Evolutionary conservation across 148 eudicot genomes (phyloP).

Genomic region (Salicornia ramosissima): DNA sequence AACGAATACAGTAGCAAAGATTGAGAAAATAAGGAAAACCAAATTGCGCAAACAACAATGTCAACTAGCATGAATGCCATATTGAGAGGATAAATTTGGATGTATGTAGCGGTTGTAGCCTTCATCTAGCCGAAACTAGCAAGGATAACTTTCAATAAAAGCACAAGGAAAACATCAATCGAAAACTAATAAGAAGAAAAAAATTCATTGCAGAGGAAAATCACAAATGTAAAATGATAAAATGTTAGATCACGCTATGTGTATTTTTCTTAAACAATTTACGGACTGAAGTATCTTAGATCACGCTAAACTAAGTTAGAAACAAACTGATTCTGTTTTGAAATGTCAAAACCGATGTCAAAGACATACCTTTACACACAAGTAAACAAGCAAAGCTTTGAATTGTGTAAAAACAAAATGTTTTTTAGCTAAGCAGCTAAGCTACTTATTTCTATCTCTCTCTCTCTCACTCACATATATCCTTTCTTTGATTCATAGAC

Average conservation of each 20-base stretch:
- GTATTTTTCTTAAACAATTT: background rate
- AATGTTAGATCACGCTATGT: background rate
- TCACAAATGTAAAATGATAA: background rate
- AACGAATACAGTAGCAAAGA: slow-evolving; percentile 13
- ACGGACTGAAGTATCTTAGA: background rate
- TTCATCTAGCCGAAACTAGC: background rate
- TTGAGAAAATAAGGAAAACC: background rate
- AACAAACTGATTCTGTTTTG: background rate
- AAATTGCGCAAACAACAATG: background rate
- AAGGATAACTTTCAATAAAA: background rate
- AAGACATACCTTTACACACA: background rate
- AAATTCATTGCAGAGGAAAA: background rate
- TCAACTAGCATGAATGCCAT: background rate
- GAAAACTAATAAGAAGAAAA: background rate
- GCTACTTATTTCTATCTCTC: too few relatives aligned
- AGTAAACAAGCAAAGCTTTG: background rate
- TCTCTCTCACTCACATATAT: too few relatives aligned
- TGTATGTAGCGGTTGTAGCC: too few relatives aligned
- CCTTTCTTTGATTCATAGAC: too few relatives aligned
- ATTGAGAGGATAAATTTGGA: background rate
- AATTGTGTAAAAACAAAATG: too few relatives aligned
- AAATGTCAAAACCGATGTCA: background rate
- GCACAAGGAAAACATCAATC: background rate
- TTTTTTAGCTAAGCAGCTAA: too few relatives aligned
- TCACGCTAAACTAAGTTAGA: background rate